Evolutionary conservation across 345 rosid species (phyloP).

Genomic region (Eucalyptus viminalis): DNA sequence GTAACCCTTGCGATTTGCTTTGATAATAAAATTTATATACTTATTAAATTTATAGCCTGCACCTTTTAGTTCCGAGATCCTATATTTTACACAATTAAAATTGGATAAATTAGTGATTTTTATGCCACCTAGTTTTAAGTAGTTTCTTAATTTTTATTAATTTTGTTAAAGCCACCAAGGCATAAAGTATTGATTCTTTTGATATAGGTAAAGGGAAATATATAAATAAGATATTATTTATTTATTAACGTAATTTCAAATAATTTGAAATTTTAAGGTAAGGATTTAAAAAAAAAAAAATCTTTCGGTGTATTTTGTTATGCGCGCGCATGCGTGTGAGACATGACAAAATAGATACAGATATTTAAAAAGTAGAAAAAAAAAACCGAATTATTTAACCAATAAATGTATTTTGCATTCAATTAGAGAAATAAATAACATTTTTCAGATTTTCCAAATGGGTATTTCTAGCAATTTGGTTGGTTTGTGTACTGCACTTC

Average conservation of each 20-base stretch:
- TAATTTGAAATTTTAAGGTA: neutral
- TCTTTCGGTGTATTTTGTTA: neutral
- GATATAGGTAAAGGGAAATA: neutral
- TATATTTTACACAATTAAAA: neutral
- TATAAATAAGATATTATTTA: neutral
- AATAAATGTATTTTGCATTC: neutral
- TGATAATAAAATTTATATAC: neutral
- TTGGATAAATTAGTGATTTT: neutral
- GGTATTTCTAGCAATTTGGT: neutral
- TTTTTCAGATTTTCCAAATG: neutral
- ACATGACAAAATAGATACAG: neutral
- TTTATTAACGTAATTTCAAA: neutral
- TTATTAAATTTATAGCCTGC: neutral
- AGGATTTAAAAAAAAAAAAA: neutral
- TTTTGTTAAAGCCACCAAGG: neutral
- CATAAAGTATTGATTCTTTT: neutral
- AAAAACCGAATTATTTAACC: neutral
- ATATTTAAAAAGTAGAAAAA: neutral
- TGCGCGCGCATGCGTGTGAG: rapidly evolving
- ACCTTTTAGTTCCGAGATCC: neutral
- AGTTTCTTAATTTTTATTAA: neutral
- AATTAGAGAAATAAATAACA: neutral
- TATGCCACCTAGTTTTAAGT: neutral
- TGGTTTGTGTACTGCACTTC: neutral
- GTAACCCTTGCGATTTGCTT: neutral